phyloP scores from a whole-genome alignment of 2,329 filamentous ascomycete genomes.

The Alternaria sp. region DNA sequence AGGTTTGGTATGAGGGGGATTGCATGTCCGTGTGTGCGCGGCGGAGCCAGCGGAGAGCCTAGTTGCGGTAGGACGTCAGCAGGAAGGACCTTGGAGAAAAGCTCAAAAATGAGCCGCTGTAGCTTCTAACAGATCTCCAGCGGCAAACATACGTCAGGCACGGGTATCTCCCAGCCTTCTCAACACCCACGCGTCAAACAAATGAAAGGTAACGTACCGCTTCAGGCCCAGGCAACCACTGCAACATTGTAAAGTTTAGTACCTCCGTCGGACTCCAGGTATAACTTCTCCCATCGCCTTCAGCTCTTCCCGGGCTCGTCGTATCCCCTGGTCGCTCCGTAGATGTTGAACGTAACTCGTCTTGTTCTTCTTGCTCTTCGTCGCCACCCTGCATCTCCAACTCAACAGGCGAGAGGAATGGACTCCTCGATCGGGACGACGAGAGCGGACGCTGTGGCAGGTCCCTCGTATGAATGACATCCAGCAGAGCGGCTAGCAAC shows the following conservation, averaged over 20 bases:
- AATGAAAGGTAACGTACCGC: conserved; percentile 17
- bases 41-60: conserved; percentile 54
- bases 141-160: not conserved
- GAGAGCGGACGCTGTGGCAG: conserved; percentile 21
- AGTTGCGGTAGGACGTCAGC: not conserved
- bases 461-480: conserved; percentile 40
- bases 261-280: conserved; percentile 57
- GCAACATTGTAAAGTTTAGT: conserved; percentile 61
- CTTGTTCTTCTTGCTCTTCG: conserved; percentile 20
- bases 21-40: conserved; percentile 45
- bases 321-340: conserved; percentile 4
- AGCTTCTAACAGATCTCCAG: not conserved
- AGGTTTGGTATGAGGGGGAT: conserved; percentile 22
- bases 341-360: conserved; percentile 1
- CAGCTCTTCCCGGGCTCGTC: conserved; percentile 1
- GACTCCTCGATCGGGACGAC: conserved; percentile 35
- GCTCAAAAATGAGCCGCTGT: not conserved
- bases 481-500: conserved; percentile 45
- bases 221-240: conserved; percentile 74
- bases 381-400: conserved; percentile 32
- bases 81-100: not conserved
- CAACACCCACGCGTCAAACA: not conserved
- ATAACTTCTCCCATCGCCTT: conserved; percentile 5
- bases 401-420: conserved; percentile 45
- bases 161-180: not conserved